Conservation (phyloP, 768 basidiomycete genomes). For the Mycena metata region DNA sequence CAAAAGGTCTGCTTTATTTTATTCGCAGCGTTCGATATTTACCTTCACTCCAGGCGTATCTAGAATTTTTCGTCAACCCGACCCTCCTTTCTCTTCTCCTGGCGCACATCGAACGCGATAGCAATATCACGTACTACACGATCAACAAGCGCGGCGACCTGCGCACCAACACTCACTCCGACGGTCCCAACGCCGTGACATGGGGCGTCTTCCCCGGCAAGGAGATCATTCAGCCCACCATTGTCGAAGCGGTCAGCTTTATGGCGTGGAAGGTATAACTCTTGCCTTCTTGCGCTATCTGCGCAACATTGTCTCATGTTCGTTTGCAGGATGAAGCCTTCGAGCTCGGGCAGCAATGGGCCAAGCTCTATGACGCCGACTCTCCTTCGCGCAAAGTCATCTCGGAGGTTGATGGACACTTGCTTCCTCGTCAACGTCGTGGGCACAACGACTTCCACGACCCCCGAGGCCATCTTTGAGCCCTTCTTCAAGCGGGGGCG, state of each 20-base stretch:
- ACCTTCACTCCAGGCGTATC: conserved; percentile 76
- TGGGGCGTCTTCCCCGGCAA: conserved; percentile 99
- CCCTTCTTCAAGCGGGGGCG: conserved; percentile 87
- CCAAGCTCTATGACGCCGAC: conserved; percentile 83
- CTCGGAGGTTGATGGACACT: conserved; percentile 80
- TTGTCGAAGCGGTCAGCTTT: conserved; percentile 97
- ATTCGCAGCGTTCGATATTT: conserved; percentile 6
- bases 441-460: conserved; percentile 96
- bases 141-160: conserved; percentile 97
- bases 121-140: conserved; percentile 94
- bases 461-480: conserved; percentile 83
- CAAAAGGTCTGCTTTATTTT: conserved; percentile 75
- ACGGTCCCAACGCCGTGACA: conserved; percentile 98
- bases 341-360: conserved; percentile 94
- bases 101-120: conserved; percentile 86
- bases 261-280: conserved; percentile 94
- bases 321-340: conserved; percentile 89
- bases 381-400: conserved; percentile 84
- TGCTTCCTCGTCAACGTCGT: conserved; percentile 94
- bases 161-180: conserved; percentile 93
- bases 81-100: conserved; percentile 79
- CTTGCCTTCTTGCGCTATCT: not conserved
- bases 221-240: conserved; percentile 95
- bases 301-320: conserved; percentile 20
- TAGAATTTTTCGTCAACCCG: conserved; percentile 94